Evolutionary conservation across 176 grass and related monocot genomes (phyloP), one percentile per base, ranked within the genome.

Genomic region (Tillandsia fasciculata): DNA sequence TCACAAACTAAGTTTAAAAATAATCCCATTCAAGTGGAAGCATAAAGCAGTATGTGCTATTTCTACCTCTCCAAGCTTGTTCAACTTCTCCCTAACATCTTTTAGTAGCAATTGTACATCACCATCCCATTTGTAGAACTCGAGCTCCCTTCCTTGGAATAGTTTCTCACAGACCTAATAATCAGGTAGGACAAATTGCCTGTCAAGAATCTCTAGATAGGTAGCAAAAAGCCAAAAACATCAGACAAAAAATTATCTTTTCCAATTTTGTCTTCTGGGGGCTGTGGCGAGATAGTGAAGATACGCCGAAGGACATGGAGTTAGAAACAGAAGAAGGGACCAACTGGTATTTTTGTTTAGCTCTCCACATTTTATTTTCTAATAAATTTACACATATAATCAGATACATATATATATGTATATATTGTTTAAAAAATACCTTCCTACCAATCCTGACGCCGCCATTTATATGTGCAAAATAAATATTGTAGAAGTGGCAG

Each of bases 401-500:
- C 28, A 29, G 28, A 33, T 33, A 33, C 0, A 20, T 20, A 20
- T 20, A 20, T 20, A 20, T 20, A 20, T 20, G 0, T 33, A 33
- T 33, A 5, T 33, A 5, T 33, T 33, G 29, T 33, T 33, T 0
- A 33, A 33, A 1, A 59, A 1, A 2, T 58, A 91, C 93, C 93
- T 97, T 92, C 58, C 74, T 75, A 77, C 86, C 93, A 58, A 97
- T 83, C 11, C 50, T 68, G 47, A 90, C 51, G 11, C 93, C 93
- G 66, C 93, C 93, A 72, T 89, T 85, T 69, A 77, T 74, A 73
- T 97, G 89, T 14, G 89, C 79, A 79, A 92, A 97, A 80, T 90
- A 97, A n/a, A 97, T 87, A 73, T 92, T 92, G 81, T 97, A 92
- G 77, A 85, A 87, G 72, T 97, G 89, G n/a, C 86, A 92, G 51